Percentiles rank a stretch among this genome's conserved stretches.
Conservation (phyloP, 179 eudicot genomes). For the Corrigiola litoralis region DNA sequence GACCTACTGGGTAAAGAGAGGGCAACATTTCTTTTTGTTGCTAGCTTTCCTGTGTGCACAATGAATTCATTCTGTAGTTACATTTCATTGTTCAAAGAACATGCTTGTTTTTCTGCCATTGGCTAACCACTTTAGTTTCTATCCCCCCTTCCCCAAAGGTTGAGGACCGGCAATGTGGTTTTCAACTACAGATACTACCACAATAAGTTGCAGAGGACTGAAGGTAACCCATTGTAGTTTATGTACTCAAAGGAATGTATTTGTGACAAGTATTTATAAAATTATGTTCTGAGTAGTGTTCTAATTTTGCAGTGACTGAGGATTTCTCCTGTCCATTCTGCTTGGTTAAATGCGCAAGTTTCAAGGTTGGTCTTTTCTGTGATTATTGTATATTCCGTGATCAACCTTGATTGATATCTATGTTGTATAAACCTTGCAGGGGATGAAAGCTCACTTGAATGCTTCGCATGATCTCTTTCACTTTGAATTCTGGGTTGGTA, state of each 20-base stretch:
- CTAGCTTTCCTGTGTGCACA: too few relatives aligned
- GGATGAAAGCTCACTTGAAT: conserved; percentile 60
- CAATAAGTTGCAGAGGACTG: conserved; percentile 58
- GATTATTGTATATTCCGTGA: not conserved
- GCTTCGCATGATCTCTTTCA: conserved; percentile 77
- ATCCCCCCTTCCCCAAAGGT: conserved; percentile 46
- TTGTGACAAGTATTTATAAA: too few relatives aligned
- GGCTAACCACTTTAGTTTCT: not conserved
- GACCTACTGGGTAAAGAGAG: too few relatives aligned
- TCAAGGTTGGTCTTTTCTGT: conserved; percentile 49
- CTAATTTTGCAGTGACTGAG: conserved; percentile 64
- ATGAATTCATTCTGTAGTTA: too few relatives aligned
- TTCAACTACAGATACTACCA: conserved; percentile 83
- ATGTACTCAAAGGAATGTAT: not conserved
- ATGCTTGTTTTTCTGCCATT: not conserved
- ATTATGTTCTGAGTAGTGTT: not conserved
- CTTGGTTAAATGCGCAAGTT: conserved; percentile 84
- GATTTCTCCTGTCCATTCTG: conserved; percentile 95
- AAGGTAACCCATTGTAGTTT: conserved; percentile 26
- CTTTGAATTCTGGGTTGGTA: conserved; percentile 86
- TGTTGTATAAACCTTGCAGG: conserved; percentile 38
- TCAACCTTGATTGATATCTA: not conserved
- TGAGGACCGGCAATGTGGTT: conserved; percentile 89
- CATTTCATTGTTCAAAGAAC: not conserved
- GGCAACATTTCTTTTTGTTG: too few relatives aligned